Evolutionary conservation across 257 asterid species (phyloP).

Genomic region (Lycium barbarum): DNA sequence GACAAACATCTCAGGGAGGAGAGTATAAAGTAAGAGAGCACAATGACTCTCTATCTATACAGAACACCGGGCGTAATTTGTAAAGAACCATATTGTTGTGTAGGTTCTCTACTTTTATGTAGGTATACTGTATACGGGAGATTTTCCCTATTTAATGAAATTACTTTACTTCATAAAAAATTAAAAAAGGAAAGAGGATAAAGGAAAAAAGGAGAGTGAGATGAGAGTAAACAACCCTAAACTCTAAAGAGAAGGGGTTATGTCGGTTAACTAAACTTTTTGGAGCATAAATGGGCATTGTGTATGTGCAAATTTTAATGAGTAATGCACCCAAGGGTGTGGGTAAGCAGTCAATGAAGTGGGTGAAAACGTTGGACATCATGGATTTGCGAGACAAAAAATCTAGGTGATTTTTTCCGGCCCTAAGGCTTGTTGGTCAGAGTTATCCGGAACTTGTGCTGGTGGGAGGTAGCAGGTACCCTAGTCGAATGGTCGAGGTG

Average conservation of each 20-base stretch:
- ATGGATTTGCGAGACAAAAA: background rate
- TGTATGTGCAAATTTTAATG: slow-evolving; percentile 17
- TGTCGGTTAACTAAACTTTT: background rate
- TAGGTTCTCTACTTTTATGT: background rate
- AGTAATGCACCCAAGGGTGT: background rate
- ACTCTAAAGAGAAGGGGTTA: background rate
- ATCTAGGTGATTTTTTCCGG: background rate
- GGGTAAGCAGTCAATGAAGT: background rate
- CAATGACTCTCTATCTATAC: too few relatives aligned
- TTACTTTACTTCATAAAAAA: background rate
- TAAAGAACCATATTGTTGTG: slow-evolving; percentile 7
- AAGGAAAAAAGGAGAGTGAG: background rate
- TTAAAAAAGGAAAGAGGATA: too few relatives aligned
- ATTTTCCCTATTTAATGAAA: background rate
- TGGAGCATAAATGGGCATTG: background rate
- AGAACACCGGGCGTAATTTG: background rate
- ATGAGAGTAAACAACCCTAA: background rate
- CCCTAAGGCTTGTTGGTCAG: background rate
- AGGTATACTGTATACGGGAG: background rate
- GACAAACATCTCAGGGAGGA: slow-evolving; percentile 12
- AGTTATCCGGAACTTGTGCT: background rate
- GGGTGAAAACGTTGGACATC: slow-evolving; percentile 9
- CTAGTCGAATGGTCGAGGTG: background rate
- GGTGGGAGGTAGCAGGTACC: background rate
- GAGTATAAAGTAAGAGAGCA: background rate